Evolutionary conservation across 371 early-diverging fungal genomes (phyloP), one percentile per base, ranked within the genome.

Genomic region (Smittium mucronatum): DNA sequence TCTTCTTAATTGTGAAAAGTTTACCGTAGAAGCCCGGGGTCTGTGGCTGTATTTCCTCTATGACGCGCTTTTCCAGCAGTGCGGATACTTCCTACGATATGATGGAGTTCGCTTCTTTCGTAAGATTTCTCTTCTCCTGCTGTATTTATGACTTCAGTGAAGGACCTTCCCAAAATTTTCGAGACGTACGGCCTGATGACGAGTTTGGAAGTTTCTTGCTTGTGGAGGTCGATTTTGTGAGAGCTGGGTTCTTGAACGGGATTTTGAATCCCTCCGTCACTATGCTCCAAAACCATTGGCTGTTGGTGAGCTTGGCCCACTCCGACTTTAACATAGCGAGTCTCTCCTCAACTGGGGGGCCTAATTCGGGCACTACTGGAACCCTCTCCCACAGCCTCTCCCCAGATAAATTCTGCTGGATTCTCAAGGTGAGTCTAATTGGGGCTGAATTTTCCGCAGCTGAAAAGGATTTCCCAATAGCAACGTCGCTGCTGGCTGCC

Each of bases 1-100:
- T 63, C 16, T n/a, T 47, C 47, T 47, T 63, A 1, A 32, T 34
- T 0, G 28, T 63, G 26, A 71, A 71, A 17, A 71, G 5, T 1
- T 63, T 1, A 26, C 57, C 57, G 17, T 65, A 16, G 35, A 64
- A 63, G 32, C 33, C n/a, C 21, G 29, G 35, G 2, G 28, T 31
- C 26, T 8, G 16, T 8, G 35, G 21, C 57, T 35, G n/a, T 28
- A 11, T 26, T 8, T 5, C 26, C 21, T 28, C 31, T 2, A 66
- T 66, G 17, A 31, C 66, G 16, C 66, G 16, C n/a, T 66, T 66
- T 2, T 17, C 2, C 8, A 66, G 16, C 35, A 28, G 66, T 2
- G 35, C 16, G 29, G n/a, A n/a, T n/a, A 31, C 35, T 31, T 25
- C 15, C 25, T 63, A 25, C n/a, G 25, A 15, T 8, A 63, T 63